Percentiles rank a stretch among this genome's conserved stretches.
Conservation (phyloP, 192 early-diverging fungal genomes). For the Dissophora ornata region DNA sequence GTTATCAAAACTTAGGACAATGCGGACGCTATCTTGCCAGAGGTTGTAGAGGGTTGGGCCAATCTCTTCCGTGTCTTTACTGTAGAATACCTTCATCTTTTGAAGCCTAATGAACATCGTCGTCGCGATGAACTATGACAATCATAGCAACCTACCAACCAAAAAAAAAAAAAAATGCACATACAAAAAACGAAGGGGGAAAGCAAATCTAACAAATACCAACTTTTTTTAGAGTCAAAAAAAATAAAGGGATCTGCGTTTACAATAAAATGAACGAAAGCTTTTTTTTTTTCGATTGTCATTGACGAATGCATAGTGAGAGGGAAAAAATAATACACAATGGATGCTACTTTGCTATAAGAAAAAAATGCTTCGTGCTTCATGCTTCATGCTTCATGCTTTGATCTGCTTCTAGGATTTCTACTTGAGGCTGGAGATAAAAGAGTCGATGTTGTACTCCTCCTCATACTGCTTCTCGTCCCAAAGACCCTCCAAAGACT, state of each 20-base stretch:
- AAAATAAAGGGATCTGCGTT: too few relatives aligned
- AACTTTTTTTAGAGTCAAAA: too few relatives aligned
- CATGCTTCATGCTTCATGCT: background rate
- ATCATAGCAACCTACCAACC: too few relatives aligned
- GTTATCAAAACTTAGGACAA: constrained; percentile 65
- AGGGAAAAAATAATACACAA: too few relatives aligned
- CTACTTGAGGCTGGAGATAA: constrained; percentile 63
- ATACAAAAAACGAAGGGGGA: background rate
- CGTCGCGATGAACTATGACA: constrained; percentile 53
- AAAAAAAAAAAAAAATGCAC: background rate
- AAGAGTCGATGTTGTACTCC: constrained; percentile 85
- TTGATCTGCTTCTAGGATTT: background rate
- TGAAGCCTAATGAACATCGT: constrained; percentile 14
- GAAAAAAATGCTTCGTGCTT: too few relatives aligned
- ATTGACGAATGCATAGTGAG: too few relatives aligned
- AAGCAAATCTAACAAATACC: too few relatives aligned
- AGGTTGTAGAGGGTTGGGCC: constrained; percentile 78
- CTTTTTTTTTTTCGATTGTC: too few relatives aligned
- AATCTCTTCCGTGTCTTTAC: constrained; percentile 84
- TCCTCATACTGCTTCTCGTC: constrained; percentile 91
- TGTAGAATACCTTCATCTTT: constrained; percentile 64
- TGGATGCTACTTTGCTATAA: too few relatives aligned
- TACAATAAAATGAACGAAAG: too few relatives aligned
- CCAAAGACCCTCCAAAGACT: constrained; percentile 87
- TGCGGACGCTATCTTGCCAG: constrained; percentile 70